Conservation (phyloP, 768 basidiomycete genomes). For the Filobasidium floriforme region DNA sequence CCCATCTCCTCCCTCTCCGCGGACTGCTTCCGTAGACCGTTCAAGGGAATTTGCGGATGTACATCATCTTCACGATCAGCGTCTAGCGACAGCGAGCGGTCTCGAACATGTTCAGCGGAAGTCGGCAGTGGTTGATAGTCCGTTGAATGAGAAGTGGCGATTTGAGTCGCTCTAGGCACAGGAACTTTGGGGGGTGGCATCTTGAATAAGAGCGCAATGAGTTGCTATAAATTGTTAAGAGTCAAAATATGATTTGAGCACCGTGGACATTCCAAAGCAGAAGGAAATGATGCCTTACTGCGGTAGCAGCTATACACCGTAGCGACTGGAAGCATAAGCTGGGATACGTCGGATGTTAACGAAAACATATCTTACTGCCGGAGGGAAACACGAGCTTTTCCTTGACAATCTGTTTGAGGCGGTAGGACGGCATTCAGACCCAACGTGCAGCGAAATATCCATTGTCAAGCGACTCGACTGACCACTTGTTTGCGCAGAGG, state of each 20-base stretch:
- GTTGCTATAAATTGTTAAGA: constrained; percentile 47
- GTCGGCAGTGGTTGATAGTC: no score
- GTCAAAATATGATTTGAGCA: no score
- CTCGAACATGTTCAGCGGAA: no score
- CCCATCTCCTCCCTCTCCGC: constrained; percentile 50
- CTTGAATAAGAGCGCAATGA: constrained; percentile 81
- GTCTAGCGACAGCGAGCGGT: no score
- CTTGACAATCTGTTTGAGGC: constrained; percentile 64
- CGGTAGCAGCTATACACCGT: constrained; percentile 60
- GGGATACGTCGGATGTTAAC: not conserved
- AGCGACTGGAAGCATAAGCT: not conserved
- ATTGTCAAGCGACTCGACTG: constrained; percentile 37
- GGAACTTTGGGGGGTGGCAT: constrained; percentile 33
- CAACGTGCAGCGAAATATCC: constrained; percentile 11
- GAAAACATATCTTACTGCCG: constrained; percentile 51
- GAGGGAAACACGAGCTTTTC: constrained; percentile 91
- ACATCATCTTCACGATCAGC: no score
- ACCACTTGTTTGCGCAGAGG: constrained; percentile 92
- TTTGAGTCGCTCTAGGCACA: no score
- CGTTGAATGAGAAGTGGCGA: no score
- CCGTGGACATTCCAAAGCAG: no score
- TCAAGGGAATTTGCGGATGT: no score
- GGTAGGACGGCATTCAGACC: not conserved
- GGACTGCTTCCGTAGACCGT: no score
- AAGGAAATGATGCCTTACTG: constrained; percentile 36